Base-by-base conservation (phyloP, 2,329 filamentous ascomycete species). In the Diaporthe sp. region DNA sequence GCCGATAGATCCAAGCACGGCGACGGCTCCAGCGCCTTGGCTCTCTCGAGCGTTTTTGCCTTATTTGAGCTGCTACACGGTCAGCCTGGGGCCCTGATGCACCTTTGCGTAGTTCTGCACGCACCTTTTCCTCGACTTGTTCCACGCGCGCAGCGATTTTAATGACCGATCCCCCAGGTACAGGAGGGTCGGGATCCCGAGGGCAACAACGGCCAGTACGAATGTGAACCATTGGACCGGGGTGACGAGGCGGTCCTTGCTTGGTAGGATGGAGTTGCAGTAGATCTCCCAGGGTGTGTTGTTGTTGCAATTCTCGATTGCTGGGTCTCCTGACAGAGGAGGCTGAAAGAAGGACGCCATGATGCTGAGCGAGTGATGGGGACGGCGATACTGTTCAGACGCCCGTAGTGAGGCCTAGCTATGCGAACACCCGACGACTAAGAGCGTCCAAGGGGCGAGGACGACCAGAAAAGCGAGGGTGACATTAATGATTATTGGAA, bases 331-430 rank as follows among this genome's bases (percentile, higher is more conserved):
- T n/a, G 78, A 79, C 46, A 78, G 76, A 4, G 76, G 76, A 25
- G 81, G 81, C 75, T 81, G 82, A 72, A 83, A 81, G 75, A 83
- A 83, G 3, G 82, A 83, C n/a, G 82, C 80, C 82, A 84, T 84
- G 73, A 39, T 68, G 69, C 34, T 72, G 17, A 37, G 44, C 46
- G 55, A 37, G 25, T 51, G 37, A 58, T 53, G 42, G 25, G n/a
- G 31, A n/a, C 17, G 42, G 19, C 12, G 28, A 28, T 31, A 34
- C 42, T 55, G 34, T 22, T 69, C 25, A 44, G 68, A 69, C 17
- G 67, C 53, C 44, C 44, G 22, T 19, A 58, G 61, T 67, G 65
- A 49, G 68, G 51, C 65, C n/a, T n/a, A 55, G 62, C 55, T 39
- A 42, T 75, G 73, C 73, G 55, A 59, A 58, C 68, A 59, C 73